Conservation (phyloP, 179 eudicot species). For the Spergularia azorica region DNA sequence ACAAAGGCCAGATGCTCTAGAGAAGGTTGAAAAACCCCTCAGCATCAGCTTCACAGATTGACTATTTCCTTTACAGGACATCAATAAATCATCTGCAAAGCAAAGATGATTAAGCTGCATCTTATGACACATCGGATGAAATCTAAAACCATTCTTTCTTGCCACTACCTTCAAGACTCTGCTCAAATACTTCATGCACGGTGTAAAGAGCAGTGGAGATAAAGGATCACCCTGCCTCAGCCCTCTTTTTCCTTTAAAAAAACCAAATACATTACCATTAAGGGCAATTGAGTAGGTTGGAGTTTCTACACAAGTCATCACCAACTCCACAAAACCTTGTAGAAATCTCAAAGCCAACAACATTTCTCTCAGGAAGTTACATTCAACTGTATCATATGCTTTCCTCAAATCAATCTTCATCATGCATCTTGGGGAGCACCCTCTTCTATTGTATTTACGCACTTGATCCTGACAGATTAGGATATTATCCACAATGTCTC, state of each 20-base stretch:
- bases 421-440: neutral
- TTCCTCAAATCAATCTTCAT: too few relatives aligned
- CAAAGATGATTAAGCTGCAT: neutral
- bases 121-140: neutral
- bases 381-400: neutral
- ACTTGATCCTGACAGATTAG: neutral
- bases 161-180: neutral
- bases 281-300: neutral
- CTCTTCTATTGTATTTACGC: neutral
- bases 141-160: neutral
- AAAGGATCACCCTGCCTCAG: neutral
- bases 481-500: neutral
- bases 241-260: too few relatives aligned
- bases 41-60: neutral
- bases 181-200: neutral
- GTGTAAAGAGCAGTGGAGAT: neutral
- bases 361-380: neutral
- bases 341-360: too few relatives aligned
- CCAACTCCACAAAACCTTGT: too few relatives aligned
- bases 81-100: constrained; percentile 10
- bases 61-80: neutral
- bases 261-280: too few relatives aligned
- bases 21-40: neutral
- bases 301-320: too few relatives aligned
- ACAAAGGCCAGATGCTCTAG: neutral